These are phyloP conservation scores for Darksidea phi DNA, from an alignment of 495 filamentous ascomycete species.

Conservation along the genomic window DNA sequence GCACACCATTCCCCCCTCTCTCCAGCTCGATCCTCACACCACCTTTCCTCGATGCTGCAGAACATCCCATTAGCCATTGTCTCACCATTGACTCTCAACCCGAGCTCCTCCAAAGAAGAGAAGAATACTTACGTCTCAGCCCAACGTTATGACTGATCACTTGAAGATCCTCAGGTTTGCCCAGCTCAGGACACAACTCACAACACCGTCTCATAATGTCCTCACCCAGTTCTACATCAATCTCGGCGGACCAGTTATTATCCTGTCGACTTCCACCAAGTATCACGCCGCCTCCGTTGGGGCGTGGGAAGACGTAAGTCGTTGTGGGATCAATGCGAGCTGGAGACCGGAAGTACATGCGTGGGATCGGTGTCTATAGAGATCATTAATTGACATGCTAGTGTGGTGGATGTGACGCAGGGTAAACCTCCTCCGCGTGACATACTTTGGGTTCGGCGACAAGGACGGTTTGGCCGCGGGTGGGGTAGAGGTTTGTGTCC, in stretches of 20 bases:
- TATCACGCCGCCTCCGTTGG: slow-evolving; percentile 33
- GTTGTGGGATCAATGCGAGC: slow-evolving; percentile 36
- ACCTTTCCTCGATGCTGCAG: slow-evolving; percentile 22
- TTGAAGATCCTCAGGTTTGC: slow-evolving; percentile 28
- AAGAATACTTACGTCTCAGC: slow-evolving; percentile 25
- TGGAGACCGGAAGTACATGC: slow-evolving; percentile 41
- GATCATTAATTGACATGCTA: too few relatives aligned
- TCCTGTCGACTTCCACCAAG: slow-evolving; percentile 31
- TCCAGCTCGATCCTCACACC: slow-evolving; percentile 27
- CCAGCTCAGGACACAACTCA: slow-evolving; percentile 26
- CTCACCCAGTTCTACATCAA: slow-evolving; percentile 31
- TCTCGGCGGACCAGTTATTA: slow-evolving; percentile 27
- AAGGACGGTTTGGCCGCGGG: slow-evolving; percentile 47
- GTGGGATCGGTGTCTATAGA: slow-evolving; percentile 11
- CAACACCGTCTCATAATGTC: slow-evolving; percentile 33
- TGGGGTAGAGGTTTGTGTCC: slow-evolving; percentile 37
- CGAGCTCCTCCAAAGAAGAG: not conserved
- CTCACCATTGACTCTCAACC: not conserved
- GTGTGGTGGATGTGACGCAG: too few relatives aligned
- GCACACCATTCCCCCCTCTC: slow-evolving; percentile 14
- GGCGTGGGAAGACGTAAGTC: slow-evolving; percentile 38
- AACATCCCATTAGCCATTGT: not conserved
- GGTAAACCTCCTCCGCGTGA: too few relatives aligned
- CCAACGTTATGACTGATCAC: slow-evolving; percentile 32
- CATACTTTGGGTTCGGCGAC: slow-evolving; percentile 38